A percentile compares a stretch with the other conserved stretches of the same genome.
phyloP scores from a whole-genome alignment of 495 filamentous ascomycete species.

The Aspergillus nanangensis region DNA sequence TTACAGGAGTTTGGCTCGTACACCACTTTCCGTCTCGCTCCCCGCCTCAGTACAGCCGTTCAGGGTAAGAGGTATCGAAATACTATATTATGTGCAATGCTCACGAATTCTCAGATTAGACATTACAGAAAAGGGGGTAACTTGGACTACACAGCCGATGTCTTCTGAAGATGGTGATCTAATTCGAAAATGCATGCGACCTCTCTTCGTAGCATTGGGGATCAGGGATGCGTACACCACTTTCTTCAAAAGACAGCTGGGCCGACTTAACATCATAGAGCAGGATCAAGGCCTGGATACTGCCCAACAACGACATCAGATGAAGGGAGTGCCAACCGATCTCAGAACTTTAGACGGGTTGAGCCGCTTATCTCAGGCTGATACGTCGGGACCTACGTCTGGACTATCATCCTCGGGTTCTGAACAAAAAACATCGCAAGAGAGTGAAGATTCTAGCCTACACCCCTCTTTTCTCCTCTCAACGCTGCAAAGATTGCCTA shows the following conservation, averaged over 20 bases:
- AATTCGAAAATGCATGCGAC: constrained; percentile 29
- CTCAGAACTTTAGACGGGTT: constrained; percentile 15
- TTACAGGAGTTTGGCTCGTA: constrained; percentile 54
- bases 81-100: neutral
- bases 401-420: constrained; percentile 7
- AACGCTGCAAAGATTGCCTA: constrained; percentile 29
- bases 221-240: constrained; percentile 32
- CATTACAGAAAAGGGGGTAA: constrained; percentile 47
- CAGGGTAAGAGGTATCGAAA: constrained; percentile 44
- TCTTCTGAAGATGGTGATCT: constrained; percentile 28
- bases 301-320: constrained; percentile 11
- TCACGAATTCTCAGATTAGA: constrained; percentile 41
- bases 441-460: constrained; percentile 18
- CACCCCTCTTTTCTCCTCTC: constrained; percentile 32
- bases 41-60: constrained; percentile 55
- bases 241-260: constrained; percentile 26
- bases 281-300: constrained; percentile 11
- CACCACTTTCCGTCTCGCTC: constrained; percentile 54
- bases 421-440: constrained; percentile 11
- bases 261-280: constrained; percentile 18
- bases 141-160: constrained; percentile 45
- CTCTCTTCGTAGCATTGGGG: constrained; percentile 31
- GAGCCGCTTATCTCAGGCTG: constrained; percentile 19
- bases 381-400: constrained; percentile 20
- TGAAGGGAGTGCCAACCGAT: constrained; percentile 11